These are phyloP conservation scores for Cercospora nicotianae DNA, from an alignment of 2,329 filamentous ascomycete species.

Conservation along the genomic window DNA sequence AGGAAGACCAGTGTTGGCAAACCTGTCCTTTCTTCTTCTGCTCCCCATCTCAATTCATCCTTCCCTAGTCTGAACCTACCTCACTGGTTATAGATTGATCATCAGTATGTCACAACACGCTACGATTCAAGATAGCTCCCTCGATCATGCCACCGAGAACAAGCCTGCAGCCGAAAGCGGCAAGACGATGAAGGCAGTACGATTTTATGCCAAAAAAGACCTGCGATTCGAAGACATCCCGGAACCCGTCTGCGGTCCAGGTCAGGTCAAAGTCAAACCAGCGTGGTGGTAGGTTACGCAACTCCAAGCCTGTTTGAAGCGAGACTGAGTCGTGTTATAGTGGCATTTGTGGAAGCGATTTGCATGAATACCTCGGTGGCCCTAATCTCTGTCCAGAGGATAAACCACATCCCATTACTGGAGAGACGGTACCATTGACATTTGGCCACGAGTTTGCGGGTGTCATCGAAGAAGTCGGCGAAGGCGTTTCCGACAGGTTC, in stretches of 20 bases:
- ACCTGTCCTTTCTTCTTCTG: background rate
- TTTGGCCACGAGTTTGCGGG: constrained; percentile 58
- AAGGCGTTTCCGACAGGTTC: constrained; percentile 49
- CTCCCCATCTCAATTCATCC: background rate
- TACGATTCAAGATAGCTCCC: constrained; percentile 18
- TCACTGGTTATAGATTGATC: background rate
- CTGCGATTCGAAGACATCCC: constrained; percentile 40
- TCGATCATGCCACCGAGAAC: constrained; percentile 16
- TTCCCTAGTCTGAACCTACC: background rate
- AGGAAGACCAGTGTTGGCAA: background rate
- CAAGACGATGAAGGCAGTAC: constrained; percentile 40
- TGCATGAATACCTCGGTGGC: constrained; percentile 40
- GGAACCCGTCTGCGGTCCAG: constrained; percentile 37
- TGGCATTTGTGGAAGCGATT: constrained; percentile 29
- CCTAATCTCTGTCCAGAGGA: constrained; percentile 46
- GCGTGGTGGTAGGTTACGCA: constrained; percentile 39
- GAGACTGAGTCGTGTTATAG: constrained; percentile 15
- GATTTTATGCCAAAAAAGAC: constrained; percentile 42
- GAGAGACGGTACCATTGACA: constrained; percentile 53
- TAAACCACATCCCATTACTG: constrained; percentile 56
- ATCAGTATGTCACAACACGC: constrained; percentile 14
- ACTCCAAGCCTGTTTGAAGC: background rate
- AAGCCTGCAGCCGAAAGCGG: constrained; percentile 11
- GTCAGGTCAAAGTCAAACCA: constrained; percentile 41
- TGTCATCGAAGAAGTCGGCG: constrained; percentile 53